These are phyloP conservation scores for Pichia rugopelliculosa DNA, from an alignment of 805 yeast genomes.

Conservation along the genomic window DNA sequence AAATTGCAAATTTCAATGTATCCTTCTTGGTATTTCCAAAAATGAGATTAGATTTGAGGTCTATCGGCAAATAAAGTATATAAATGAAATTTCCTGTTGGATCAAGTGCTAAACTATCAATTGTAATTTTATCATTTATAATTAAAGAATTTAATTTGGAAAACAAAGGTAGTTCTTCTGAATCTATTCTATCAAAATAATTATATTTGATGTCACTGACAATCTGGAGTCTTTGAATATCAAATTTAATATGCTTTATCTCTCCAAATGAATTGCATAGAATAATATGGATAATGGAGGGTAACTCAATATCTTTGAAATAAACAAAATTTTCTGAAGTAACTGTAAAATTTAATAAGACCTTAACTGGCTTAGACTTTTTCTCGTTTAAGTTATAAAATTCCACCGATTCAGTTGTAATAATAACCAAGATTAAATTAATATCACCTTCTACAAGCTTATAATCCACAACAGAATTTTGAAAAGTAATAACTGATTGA, in stretches of 20 bases:
- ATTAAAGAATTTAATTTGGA: conserved; percentile 11
- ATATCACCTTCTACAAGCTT: neutral
- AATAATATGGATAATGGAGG: neutral
- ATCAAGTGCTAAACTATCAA: conserved; percentile 4
- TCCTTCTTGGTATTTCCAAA: conserved; percentile 6
- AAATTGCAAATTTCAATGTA: conserved; percentile 2
- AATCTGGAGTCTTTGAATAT: neutral
- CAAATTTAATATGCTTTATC: conserved; percentile 5
- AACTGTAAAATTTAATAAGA: neutral
- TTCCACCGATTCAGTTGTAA: neutral
- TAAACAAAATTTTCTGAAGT: conserved; percentile 7
- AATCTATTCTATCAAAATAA: conserved; percentile 8
- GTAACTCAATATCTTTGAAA: neutral
- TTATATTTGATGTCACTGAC: conserved; percentile 2
- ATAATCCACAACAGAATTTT: neutral
- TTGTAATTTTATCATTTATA: neutral
- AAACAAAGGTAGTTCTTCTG: conserved; percentile 11
- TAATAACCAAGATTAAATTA: neutral
- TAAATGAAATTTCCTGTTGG: conserved; percentile 5
- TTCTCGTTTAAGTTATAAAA: neutral
- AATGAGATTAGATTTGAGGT: neutral
- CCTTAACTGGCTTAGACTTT: neutral
- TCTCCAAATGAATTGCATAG: conserved; percentile 11
- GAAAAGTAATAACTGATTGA: neutral
- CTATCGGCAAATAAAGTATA: neutral